phyloP scores from a whole-genome alignment of 805 yeast genomes.

The Hanseniaspora meyeri region DNA sequence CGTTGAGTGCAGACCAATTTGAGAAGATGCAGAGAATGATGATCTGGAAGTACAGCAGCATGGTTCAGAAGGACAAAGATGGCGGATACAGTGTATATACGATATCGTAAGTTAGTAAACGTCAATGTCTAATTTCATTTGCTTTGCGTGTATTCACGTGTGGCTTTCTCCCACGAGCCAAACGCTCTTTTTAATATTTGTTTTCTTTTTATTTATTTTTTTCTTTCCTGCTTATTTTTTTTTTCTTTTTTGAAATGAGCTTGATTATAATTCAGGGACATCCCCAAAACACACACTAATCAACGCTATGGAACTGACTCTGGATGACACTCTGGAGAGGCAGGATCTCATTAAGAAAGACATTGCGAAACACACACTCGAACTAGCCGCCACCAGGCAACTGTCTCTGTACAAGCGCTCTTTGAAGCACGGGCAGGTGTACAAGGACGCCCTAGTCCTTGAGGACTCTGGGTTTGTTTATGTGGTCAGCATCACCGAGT shows the following conservation, averaged over 20 bases:
- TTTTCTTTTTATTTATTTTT: too few species aligned
- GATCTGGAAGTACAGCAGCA: neutral
- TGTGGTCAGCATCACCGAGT: neutral
- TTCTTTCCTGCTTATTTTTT: too few species aligned
- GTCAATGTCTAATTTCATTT: too few species aligned
- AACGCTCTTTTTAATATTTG: too few species aligned
- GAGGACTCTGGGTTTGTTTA: neutral
- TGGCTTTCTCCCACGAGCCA: too few species aligned
- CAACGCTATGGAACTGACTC: neutral
- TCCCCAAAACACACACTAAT: neutral
- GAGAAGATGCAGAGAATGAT: neutral
- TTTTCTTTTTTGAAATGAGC: too few species aligned
- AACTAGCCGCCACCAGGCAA: neutral
- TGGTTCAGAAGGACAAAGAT: neutral
- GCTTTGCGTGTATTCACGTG: too few species aligned
- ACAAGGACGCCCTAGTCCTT: neutral
- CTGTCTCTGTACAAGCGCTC: slow-evolving; percentile 1
- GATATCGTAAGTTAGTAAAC: neutral
- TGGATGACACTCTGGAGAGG: neutral
- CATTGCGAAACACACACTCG: neutral
- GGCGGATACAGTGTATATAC: neutral
- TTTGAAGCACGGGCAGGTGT: neutral
- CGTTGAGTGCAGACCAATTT: neutral
- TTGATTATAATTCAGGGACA: too few species aligned
- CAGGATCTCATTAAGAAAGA: neutral